Conservation (phyloP, 129 eudicot species). For the Calendula officinalis region DNA sequence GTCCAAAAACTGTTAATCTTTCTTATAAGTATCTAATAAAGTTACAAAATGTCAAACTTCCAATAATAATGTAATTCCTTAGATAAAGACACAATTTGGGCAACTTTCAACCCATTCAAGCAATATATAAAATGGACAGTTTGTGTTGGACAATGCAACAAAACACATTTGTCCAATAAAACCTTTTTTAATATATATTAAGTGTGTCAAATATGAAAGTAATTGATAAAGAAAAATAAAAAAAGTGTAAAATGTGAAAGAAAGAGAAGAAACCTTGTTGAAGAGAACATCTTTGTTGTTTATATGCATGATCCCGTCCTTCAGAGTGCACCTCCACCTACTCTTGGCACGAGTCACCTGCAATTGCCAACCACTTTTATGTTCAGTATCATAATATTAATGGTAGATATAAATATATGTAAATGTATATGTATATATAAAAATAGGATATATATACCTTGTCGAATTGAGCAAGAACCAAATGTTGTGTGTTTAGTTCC, state of each 20-base stretch:
- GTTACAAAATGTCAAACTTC: too few species aligned
- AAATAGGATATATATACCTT: slow-evolving; percentile 44
- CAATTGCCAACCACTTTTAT: not conserved
- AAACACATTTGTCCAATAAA: too few species aligned
- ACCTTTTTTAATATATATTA: too few species aligned
- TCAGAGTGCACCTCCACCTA: slow-evolving; percentile 97
- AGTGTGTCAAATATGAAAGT: not conserved
- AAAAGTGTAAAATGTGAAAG: too few species aligned
- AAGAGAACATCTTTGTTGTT: slow-evolving; percentile 85
- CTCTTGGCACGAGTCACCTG: slow-evolving; percentile 99
- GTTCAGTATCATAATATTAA: slow-evolving; percentile 3
- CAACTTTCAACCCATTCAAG: too few species aligned
- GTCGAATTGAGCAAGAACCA: slow-evolving; percentile 95
- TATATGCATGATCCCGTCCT: slow-evolving; percentile 97
- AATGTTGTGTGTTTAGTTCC: slow-evolving; percentile 84
- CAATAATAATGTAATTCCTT: too few species aligned
- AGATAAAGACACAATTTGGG: too few species aligned
- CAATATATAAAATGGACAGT: too few species aligned
- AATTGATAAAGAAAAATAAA: not conserved
- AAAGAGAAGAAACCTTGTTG: slow-evolving; percentile 68
- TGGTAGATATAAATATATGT: not conserved
- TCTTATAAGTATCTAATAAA: too few species aligned
- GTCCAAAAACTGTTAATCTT: too few species aligned
- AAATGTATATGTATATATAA: too few species aligned
- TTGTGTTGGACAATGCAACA: too few species aligned